These are phyloP conservation scores for Quercus tomentella DNA, from an alignment of 331 rosid genomes.

Conservation along the genomic window DNA sequence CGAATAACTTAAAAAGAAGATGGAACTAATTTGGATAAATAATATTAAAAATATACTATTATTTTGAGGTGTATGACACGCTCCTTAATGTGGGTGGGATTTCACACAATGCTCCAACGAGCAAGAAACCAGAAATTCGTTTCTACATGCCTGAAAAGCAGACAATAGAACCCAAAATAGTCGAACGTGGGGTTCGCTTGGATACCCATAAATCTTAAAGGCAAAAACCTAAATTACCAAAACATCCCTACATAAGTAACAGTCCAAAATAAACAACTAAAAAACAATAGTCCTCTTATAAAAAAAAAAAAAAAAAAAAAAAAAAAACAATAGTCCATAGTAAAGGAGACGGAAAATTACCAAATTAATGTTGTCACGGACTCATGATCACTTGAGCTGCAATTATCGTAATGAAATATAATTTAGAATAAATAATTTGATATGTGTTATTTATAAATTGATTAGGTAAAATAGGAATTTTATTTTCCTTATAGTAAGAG, in stretches of 20 bases:
- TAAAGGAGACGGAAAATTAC: neutral
- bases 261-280: neutral
- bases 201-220: constrained; percentile 2
- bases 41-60: too few relatives aligned
- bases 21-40: too few relatives aligned
- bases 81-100: neutral
- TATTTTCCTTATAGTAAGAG: too few relatives aligned
- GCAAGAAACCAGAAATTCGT: constrained; percentile 32
- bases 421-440: too few relatives aligned
- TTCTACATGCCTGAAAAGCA: constrained; percentile 30
- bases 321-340: neutral
- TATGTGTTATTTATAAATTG: too few relatives aligned
- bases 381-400: too few relatives aligned
- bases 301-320: too few relatives aligned
- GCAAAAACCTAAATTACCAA: constrained; percentile 4
- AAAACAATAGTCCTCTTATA: neutral
- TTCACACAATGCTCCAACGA: neutral
- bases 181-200: constrained; percentile 26
- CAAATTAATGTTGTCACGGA: neutral
- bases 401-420: too few relatives aligned
- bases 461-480: too few relatives aligned
- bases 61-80: neutral
- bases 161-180: constrained; percentile 2
- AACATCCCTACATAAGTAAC: constrained; percentile 9
- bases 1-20: too few relatives aligned